Conservation (phyloP, 2,329 filamentous ascomycete genomes). For the Chaetomiaceae sp. region DNA sequence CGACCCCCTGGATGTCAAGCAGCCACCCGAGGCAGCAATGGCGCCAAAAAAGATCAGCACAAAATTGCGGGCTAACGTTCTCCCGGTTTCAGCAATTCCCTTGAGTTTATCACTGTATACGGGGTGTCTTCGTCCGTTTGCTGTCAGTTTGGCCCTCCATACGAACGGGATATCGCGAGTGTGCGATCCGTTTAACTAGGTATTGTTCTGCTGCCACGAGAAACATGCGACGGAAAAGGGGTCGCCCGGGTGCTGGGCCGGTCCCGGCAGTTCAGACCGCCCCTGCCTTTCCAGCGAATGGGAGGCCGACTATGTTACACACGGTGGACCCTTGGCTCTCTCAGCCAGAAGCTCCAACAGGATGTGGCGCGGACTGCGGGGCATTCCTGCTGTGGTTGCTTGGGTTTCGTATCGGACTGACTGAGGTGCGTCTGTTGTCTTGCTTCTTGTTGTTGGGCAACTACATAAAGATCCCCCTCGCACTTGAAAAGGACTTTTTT, state of each 20-base stretch:
- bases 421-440: conserved; percentile 16
- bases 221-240: neutral
- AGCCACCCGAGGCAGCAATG: conserved; percentile 9
- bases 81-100: neutral
- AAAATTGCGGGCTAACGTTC: neutral
- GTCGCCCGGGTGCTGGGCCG: too few relatives aligned
- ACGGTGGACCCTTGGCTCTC: conserved; percentile 5
- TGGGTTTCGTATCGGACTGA: conserved; percentile 10
- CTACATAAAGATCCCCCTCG: neutral
- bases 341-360: neutral
- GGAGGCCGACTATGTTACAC: neutral
- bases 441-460: conserved; percentile 9
- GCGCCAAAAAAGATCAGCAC: neutral
- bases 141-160: neutral
- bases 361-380: conserved; percentile 10
- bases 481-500: conserved; percentile 7
- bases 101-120: too few relatives aligned
- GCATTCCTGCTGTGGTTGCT: conserved; percentile 13
- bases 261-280: conserved; percentile 10
- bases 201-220: neutral
- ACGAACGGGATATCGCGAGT: too few relatives aligned
- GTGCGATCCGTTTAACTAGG: neutral
- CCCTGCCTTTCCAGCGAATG: conserved; percentile 3
- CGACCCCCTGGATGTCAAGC: neutral
- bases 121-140: neutral